A percentile compares a stretch with the other conserved stretches of the same genome.
These are phyloP conservation scores for Cutaneotrichosporon cyanovorans DNA, from an alignment of 1,284 basidiomycete genomes.

Conservation along the genomic window DNA sequence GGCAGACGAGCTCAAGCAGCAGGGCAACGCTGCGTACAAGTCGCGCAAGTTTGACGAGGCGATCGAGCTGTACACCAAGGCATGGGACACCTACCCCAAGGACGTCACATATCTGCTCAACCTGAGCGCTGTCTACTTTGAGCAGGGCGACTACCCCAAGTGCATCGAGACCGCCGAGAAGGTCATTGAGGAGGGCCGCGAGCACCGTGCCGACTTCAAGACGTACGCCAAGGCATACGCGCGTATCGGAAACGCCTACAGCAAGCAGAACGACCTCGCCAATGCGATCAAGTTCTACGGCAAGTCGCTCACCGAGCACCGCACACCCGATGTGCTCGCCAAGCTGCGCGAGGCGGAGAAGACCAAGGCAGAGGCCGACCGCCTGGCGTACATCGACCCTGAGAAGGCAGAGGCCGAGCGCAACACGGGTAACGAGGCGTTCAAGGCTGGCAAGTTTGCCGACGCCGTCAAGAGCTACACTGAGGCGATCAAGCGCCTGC, in stretches of 20 bases:
- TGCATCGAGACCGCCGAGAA: conserved; percentile 87
- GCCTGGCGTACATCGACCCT: conserved; percentile 81
- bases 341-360: conserved; percentile 83
- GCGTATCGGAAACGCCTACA: conserved; percentile 78
- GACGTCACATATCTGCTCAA: conserved; percentile 93
- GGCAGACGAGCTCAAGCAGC: conserved; percentile 67
- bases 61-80: conserved; percentile 65
- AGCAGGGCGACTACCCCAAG: conserved; percentile 83
- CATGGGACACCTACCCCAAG: conserved; percentile 89
- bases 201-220: conserved; percentile 53
- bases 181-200: conserved; percentile 87
- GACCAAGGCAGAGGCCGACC: conserved; percentile 66
- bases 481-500: conserved; percentile 94
- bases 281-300: conserved; percentile 82
- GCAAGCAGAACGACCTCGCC: conserved; percentile 68
- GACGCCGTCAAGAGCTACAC: conserved; percentile 88
- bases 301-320: conserved; percentile 92
- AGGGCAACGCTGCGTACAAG: conserved; percentile 79
- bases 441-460: conserved; percentile 87
- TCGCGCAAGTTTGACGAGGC: conserved; percentile 70
- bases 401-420: conserved; percentile 74
- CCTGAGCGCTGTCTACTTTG: conserved; percentile 81
- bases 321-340: conserved; percentile 83
- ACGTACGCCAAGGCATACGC: conserved; percentile 67
- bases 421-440: conserved; percentile 84